Base-by-base conservation (phyloP, 495 filamentous ascomycete genomes). In the Beverwykella pulmonaria region DNA sequence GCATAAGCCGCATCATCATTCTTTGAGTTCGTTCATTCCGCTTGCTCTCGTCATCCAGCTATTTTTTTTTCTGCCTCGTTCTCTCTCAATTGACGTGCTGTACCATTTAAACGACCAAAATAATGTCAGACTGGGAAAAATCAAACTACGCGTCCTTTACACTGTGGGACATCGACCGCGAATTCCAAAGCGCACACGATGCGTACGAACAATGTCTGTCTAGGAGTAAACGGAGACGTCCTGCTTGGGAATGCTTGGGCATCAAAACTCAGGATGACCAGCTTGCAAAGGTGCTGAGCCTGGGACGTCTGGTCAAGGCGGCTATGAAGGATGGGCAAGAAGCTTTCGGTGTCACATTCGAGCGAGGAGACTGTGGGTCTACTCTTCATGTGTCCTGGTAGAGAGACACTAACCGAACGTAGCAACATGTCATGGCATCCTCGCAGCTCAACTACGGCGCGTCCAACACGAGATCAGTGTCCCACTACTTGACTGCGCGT, bases 151-250 rank as follows among this genome's bases (percentile, higher is more conserved):
- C 47, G 1, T 54, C 67, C 19, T 49, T 69, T 22, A 59, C 53
- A 8, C 55, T 69, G 2, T 69, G 67, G 67, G 67, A 69, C 61
- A 69, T 69, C 27, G 67, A 69, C 34, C 67, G 60, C 54, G 61
- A 64, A 20, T 69, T 69, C 49, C 67, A 69, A 30, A 54, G 61
- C 12, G 23, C 60, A 2, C 25, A 69, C 49, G 67, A 69, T 8
- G 54, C 67, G 3, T 69, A 69, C 67, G 55, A 64, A 36, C 60
- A 69, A 50, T 64, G 54, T 41, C 36, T 65, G 30, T 22, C 53
- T 17, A 32, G 32, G 48, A 60, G 61, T 27, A 19, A 27, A 29
- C 53, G 48, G 14, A 53, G 29, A 41, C 53, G 61, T 6, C 1
- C 27, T 15, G 23, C 15, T 26, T 69, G 49, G 60, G 23, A 39